A percentile compares a stretch with the other conserved stretches of the same genome.
Evolutionary conservation across 2,329 filamentous ascomycete species (phyloP).

Genomic region (Fusarium sp.): DNA sequence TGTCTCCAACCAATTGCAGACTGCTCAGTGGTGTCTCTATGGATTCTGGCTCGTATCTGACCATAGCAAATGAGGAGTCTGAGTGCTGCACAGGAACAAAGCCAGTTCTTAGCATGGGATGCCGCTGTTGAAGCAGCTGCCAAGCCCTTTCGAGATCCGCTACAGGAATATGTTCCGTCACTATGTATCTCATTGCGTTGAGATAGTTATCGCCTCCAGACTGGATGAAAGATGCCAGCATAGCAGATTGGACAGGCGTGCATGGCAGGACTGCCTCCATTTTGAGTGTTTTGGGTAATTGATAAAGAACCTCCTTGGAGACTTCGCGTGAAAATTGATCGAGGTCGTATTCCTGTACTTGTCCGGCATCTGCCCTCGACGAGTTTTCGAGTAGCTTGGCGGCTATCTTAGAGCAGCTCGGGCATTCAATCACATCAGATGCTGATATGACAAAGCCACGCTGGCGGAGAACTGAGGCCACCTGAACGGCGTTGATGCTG

Average conservation of each 20-base stretch:
- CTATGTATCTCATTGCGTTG: conserved; percentile 73
- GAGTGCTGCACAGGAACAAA: conserved; percentile 73
- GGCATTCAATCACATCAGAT: conserved; percentile 78
- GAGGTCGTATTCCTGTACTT: conserved; percentile 54
- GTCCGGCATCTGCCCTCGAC: background rate
- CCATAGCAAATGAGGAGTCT: conserved; percentile 78
- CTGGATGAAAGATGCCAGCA: conserved; percentile 79
- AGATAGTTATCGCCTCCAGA: conserved; percentile 78
- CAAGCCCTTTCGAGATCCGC: conserved; percentile 68
- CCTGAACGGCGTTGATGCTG: conserved; percentile 87
- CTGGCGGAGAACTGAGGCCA: conserved; percentile 75
- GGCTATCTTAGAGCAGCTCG: conserved; percentile 59
- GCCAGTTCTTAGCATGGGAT: conserved; percentile 82
- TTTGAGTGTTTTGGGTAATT: conserved; percentile 34
- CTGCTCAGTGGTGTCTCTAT: conserved; percentile 26
- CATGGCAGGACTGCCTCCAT: conserved; percentile 78
- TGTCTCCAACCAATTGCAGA: background rate
- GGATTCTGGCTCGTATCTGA: conserved; percentile 63
- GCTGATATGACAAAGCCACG: conserved; percentile 71
- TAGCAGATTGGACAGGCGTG: conserved; percentile 82
- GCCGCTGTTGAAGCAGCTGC: conserved; percentile 62
- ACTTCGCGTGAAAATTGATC: conserved; percentile 54
- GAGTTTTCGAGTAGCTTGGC: conserved; percentile 40
- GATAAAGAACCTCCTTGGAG: conserved; percentile 44
- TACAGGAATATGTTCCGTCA: conserved; percentile 57